These are phyloP conservation scores for Fallopia convolvulus DNA, from an alignment of 148 eudicot genomes.

Conservation along the genomic window DNA sequence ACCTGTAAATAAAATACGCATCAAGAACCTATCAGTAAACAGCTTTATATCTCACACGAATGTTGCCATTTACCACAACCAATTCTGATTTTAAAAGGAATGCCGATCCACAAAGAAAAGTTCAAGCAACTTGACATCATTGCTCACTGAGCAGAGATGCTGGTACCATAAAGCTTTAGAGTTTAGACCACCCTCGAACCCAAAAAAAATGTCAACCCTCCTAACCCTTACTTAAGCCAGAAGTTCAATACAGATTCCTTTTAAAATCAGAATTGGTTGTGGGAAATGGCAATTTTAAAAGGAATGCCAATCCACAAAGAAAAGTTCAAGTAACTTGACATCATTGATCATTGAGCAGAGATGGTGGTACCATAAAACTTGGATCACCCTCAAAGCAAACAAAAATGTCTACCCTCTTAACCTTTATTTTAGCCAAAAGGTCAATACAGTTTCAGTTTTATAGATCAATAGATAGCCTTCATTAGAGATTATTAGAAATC, in stretches of 20 bases:
- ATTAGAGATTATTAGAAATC: too few species aligned
- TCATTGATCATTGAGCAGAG: background rate
- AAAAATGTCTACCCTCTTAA: background rate
- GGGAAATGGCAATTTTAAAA: too few species aligned
- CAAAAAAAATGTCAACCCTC: too few species aligned
- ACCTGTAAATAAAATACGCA: slow-evolving; percentile 32
- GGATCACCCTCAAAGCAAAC: background rate
- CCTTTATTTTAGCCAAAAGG: too few species aligned
- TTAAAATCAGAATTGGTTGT: too few species aligned
- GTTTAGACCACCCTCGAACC: too few species aligned
- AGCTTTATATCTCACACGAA: background rate
- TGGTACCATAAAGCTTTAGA: background rate
- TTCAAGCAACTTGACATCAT: background rate
- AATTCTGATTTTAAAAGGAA: background rate
- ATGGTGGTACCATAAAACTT: background rate
- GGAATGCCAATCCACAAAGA: background rate
- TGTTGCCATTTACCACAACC: background rate
- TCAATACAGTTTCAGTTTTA: too few species aligned
- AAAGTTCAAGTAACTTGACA: background rate
- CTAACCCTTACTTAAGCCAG: too few species aligned
- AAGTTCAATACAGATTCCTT: too few species aligned
- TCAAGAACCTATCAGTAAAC: background rate
- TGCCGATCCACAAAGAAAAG: background rate
- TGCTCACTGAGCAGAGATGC: background rate
- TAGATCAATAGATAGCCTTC: too few species aligned